Evolutionary conservation across 805 yeast genomes (phyloP), one percentile per base, ranked within the genome.

Genomic region (Wickerhamiella parazyma): DNA sequence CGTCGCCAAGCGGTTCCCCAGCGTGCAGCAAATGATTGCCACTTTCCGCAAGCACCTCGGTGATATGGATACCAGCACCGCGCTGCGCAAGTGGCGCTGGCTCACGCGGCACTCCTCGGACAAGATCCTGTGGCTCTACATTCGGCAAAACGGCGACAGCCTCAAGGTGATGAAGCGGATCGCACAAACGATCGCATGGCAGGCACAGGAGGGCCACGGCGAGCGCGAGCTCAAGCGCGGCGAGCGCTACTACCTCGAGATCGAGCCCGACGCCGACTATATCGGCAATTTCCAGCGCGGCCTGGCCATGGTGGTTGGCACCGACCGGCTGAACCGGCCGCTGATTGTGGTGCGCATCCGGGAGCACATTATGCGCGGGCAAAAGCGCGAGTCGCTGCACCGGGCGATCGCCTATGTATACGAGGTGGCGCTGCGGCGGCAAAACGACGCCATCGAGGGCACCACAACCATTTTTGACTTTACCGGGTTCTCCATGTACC

Each of bases 401-500:
- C 31, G 44, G 22, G 17, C 25, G 2, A 25, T 29, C 7, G 6
- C 28, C 10, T 9, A 19, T 16, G 17, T 33, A 11, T 35, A 33
- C 28, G 44, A 41, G 29, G 26, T 4, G 29, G 39, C 33, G 25
- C 11, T 18, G 9, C 16, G 35, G 39, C 67, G 72, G 48, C 63
- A 80, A 50, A 69, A 62, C 48, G 84, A 76, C 48, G 78, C 80
- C 2, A 67, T 70, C 29, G 89, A 80, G 55, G 72, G 73, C 14
- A 77, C 76, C 41, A 71, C 84, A 2, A 70, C 82, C 45, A 59
- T 83, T 31, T 83, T 83, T 55, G 93, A 83, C 57, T 63, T 83
- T 56, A 67, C 79, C 2, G 91, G 78, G 2, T 82, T 83, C 54
- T 69, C 85, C 4, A 70, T 81, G 71, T 28, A 28, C 31, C 71